Conservation (phyloP, 768 basidiomycete species). For the Lentinula raphanica region DNA sequence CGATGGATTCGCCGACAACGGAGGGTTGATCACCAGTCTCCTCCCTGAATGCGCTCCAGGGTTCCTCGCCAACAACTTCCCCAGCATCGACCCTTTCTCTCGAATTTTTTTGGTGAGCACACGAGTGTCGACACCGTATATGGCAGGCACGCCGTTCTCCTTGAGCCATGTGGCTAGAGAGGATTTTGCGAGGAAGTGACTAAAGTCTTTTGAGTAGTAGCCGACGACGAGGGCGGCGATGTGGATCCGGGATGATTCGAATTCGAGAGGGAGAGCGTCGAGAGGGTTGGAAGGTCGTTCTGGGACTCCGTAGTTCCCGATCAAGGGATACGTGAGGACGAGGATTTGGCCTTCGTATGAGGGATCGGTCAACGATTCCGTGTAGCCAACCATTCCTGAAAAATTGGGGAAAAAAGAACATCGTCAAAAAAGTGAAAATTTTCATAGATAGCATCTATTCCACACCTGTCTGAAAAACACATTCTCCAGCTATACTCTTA, state of each 20-base stretch:
- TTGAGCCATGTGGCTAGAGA: conserved; percentile 90
- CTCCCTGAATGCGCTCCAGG: conserved; percentile 37
- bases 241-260: conserved; percentile 95
- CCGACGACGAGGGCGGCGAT: conserved; percentile 87
- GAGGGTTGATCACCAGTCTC: conserved; percentile 28
- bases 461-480: conserved; percentile 98
- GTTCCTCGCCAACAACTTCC: conserved; percentile 69
- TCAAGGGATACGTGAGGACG: conserved; percentile 91
- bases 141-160: conserved; percentile 89
- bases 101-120: conserved; percentile 94
- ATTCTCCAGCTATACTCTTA: conserved; percentile 93
- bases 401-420: conserved; percentile 5
- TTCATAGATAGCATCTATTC: conserved; percentile 2
- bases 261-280: conserved; percentile 63
- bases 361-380: conserved; percentile 96
- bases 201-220: conserved; percentile 91
- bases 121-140: conserved; percentile 95
- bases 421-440: conserved; percentile 1
- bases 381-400: conserved; percentile 97
- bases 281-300: conserved; percentile 44
- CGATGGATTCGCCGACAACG: conserved; percentile 35
- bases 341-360: conserved; percentile 99
- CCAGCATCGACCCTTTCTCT: conserved; percentile 91
- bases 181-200: conserved; percentile 88
- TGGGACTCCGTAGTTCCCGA: conserved; percentile 98